phyloP scores from a whole-genome alignment of 192 early-diverging fungal species.

The Backusella tarrabulga region DNA sequence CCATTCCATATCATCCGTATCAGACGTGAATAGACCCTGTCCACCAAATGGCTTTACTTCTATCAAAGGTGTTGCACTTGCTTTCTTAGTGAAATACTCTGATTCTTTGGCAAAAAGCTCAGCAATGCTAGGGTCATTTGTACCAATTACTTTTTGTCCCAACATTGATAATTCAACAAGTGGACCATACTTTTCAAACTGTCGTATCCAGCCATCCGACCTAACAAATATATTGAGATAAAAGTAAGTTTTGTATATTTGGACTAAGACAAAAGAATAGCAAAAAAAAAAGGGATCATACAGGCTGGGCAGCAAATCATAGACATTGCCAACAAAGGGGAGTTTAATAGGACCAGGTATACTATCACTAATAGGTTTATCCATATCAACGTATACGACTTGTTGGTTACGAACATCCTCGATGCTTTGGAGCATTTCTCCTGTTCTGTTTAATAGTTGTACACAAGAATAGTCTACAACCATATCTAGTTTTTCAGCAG shows the following conservation, averaged over 20 bases:
- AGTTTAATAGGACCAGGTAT: constrained; percentile 13
- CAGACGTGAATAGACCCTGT: constrained; percentile 50
- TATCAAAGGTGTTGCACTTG: constrained; percentile 19
- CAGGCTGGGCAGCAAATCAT: constrained; percentile 23
- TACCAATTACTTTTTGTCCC: constrained; percentile 13
- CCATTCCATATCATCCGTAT: constrained; percentile 53
- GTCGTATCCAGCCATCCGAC: not conserved
- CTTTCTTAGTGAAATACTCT: constrained; percentile 51
- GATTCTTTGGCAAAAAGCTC: constrained; percentile 43
- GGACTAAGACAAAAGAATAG: too few species aligned
- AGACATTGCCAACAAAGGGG: constrained; percentile 25
- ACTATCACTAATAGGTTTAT: not conserved
- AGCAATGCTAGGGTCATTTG: constrained; percentile 43
- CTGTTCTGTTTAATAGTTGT: not conserved
- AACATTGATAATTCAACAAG: constrained; percentile 30
- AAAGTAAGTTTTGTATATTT: not conserved
- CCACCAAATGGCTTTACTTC: constrained; percentile 49
- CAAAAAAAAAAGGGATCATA: not conserved
- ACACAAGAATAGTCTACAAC: not conserved
- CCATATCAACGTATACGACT: constrained; percentile 7
- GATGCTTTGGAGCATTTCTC: constrained; percentile 3
- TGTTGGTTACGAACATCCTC: constrained; percentile 17
- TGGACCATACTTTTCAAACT: constrained; percentile 40
- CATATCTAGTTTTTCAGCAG: constrained; percentile 17
- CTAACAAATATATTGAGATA: not conserved